phyloP scores from a whole-genome alignment of 2,329 filamentous ascomycete genomes.

The Myriosclerotinia scirpicola region DNA sequence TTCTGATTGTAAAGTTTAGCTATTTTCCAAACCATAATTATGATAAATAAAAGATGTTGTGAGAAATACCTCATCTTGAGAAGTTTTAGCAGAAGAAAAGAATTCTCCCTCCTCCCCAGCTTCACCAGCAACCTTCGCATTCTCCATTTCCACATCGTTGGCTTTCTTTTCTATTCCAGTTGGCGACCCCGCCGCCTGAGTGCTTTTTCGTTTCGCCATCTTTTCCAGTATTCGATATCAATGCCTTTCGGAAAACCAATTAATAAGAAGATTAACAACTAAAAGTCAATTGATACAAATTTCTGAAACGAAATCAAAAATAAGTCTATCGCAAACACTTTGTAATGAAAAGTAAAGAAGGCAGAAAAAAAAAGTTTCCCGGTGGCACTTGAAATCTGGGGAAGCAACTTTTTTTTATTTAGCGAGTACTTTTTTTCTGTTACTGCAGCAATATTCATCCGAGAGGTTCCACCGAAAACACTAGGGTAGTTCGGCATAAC shows the following conservation, averaged over 20 bases:
- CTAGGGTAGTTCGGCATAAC: not conserved
- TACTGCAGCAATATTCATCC: slow-evolving; percentile 19
- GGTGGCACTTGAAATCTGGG: slow-evolving; percentile 7
- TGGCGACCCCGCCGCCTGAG: not conserved
- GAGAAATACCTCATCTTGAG: slow-evolving; percentile 10
- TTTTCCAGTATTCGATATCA: not conserved
- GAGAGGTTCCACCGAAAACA: slow-evolving; percentile 4
- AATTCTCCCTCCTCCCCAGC: not conserved
- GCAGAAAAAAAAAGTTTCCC: slow-evolving; percentile 12
- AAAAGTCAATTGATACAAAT: not conserved
- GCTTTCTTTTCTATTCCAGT: slow-evolving; percentile 5
- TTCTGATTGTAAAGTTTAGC: slow-evolving; percentile 12
- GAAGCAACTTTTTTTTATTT: slow-evolving; percentile 25
- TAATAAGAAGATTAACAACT: not conserved
- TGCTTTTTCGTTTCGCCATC: slow-evolving; percentile 9
- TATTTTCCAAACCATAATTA: not conserved
- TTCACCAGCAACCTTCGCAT: not conserved
- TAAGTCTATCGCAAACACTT: not conserved
- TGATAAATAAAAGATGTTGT: not conserved
- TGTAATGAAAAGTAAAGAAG: not conserved
- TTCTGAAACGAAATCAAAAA: not conserved
- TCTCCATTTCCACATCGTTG: not conserved
- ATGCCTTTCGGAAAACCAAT: not conserved
- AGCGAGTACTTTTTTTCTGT: slow-evolving; percentile 27
- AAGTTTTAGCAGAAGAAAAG: not conserved